Base-by-base conservation (phyloP, 371 early-diverging fungal species). In the Mortierella sp. region DNA sequence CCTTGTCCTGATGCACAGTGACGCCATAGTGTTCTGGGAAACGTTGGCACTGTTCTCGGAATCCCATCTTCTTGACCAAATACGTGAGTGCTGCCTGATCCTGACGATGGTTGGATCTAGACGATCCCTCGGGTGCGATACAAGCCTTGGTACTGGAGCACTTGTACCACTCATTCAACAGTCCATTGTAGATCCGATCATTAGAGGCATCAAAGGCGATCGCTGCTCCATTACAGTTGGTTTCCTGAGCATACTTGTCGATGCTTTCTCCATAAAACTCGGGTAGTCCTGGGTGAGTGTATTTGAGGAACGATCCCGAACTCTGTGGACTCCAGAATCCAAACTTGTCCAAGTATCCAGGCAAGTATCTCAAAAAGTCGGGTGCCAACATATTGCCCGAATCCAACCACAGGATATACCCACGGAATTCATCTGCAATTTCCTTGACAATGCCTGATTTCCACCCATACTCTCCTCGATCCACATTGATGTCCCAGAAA, bases 381-480 rank as follows among this genome's bases (percentile, higher is more conserved):
- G 80, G 52, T 10, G 86, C 83, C 46, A 85, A 70, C 71, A 80
- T 64, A 54, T 86, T 86, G 29, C 90, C 90, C 0, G 88, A 84
- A 71, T 89, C 90, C 21, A 88, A 56, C 90, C 90, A 89, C 1
- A 88, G 71, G 3, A 88, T 44, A 3, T 81, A 52, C 1, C 88
- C 88, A 13, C 81, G 82, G 55, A 82, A 83, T 44, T 78, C 64
- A 8, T 81, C 60, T 0, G 84, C 76, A 3, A 86, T 85, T 63
- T 89, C 88, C 31, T 83, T 71, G 31, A 89, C 77, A 41, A 88
- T 87, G 10, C 90, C 90, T 1, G 86, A 82, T 58, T 89, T 89
- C 90, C 90, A 89, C 9, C 82, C 90, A 44, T 89, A 89, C 63
- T 89, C 86, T 43, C 90, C 90, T 13, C 85, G 81, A 19, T 80